Evolutionary conservation across 352 stramenopile genomes (phyloP).

Genomic region (Phytophthora vignae): DNA sequence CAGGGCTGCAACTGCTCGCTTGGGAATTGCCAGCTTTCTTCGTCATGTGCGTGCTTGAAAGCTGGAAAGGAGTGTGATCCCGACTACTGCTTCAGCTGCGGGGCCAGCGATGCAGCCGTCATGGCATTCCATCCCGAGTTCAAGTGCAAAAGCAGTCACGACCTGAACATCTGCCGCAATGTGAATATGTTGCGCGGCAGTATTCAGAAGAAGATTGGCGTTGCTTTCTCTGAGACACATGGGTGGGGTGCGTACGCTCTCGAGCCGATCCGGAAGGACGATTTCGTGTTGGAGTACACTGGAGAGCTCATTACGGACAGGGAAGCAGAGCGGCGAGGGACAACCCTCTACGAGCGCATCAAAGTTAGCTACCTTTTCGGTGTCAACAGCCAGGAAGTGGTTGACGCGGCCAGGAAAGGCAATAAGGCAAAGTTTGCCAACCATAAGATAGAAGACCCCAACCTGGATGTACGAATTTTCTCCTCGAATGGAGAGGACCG

Average conservation of each 20-base stretch:
- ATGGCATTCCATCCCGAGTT: slow-evolving; percentile 47
- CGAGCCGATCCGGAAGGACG: slow-evolving; percentile 68
- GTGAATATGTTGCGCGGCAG: slow-evolving; percentile 58
- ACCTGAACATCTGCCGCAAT: slow-evolving; percentile 67
- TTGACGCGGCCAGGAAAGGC: slow-evolving; percentile 93
- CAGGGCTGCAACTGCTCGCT: slow-evolving; percentile 69
- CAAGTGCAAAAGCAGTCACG: slow-evolving; percentile 31
- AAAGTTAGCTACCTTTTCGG: slow-evolving; percentile 93
- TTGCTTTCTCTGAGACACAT: slow-evolving; percentile 75
- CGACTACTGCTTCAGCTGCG: slow-evolving; percentile 78
- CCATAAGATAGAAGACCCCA: slow-evolving; percentile 71
- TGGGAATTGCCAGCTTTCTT: slow-evolving; percentile 59
- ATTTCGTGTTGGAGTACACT: slow-evolving; percentile 82
- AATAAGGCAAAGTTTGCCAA: slow-evolving; percentile 96
- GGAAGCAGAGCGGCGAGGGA: slow-evolving; percentile 82
- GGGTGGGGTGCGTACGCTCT: slow-evolving; percentile 78
- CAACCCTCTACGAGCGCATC: slow-evolving; percentile 79
- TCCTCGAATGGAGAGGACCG: slow-evolving; percentile 90
- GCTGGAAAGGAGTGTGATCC: slow-evolving; percentile 72
- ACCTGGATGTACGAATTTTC: slow-evolving; percentile 87
- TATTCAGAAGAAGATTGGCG: slow-evolving; percentile 66
- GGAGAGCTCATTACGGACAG: slow-evolving; percentile 75
- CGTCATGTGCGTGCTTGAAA: slow-evolving; percentile 63
- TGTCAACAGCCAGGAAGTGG: slow-evolving; percentile 89
- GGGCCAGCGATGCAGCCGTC: slow-evolving; percentile 66